Evolutionary conservation across 176 grass and related monocot genomes (phyloP).

Genomic region (Raddia guianensis): DNA sequence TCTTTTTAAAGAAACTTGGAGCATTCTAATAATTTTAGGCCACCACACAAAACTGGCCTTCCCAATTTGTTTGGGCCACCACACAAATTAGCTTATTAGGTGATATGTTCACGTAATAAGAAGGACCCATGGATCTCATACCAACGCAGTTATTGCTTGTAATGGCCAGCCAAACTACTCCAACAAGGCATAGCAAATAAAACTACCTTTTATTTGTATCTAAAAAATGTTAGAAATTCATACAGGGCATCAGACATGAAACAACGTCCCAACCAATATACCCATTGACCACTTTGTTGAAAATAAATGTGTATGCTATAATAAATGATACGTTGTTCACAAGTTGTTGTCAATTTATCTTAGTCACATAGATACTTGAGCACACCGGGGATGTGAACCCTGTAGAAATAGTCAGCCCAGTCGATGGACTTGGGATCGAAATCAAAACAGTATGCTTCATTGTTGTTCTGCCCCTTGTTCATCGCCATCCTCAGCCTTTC

Average conservation of each 20-base stretch:
- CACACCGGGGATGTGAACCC: conserved; percentile 36
- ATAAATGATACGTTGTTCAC: background rate
- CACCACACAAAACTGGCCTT: no score
- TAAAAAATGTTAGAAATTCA: background rate
- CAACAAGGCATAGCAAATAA: background rate
- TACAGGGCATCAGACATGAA: background rate
- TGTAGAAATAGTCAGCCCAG: conserved; percentile 44
- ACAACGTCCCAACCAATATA: background rate
- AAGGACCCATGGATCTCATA: no score
- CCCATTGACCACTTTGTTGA: background rate
- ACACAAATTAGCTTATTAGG: no score
- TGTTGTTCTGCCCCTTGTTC: background rate
- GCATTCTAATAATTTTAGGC: no score
- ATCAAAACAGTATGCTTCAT: background rate
- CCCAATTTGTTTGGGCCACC: no score
- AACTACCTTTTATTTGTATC: background rate
- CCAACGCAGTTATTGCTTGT: no score
- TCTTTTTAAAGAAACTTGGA: no score
- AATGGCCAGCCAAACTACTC: no score
- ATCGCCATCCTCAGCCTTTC: conserved; percentile 7
- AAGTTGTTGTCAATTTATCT: background rate
- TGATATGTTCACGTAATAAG: no score
- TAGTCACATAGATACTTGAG: conserved; percentile 22
- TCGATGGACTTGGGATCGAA: conserved; percentile 22
- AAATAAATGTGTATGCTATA: background rate